These are phyloP conservation scores for Obba rivulosa DNA, from an alignment of 768 basidiomycete genomes.

Conservation along the genomic window DNA sequence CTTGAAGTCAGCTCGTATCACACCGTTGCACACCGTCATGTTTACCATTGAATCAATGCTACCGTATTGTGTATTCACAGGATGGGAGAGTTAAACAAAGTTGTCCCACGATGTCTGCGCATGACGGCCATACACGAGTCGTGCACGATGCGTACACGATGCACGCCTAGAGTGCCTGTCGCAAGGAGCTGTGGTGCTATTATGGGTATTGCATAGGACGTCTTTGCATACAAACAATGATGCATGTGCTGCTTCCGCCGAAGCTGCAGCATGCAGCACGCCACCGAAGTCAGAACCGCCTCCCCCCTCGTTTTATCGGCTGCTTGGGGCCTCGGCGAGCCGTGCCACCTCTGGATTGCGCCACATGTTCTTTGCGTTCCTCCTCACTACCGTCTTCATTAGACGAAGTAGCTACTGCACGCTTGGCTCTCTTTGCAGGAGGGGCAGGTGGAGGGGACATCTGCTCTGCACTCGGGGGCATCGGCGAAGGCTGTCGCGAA, in stretches of 20 bases:
- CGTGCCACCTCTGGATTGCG: conserved; percentile 31
- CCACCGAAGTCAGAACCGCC: conserved; percentile 49
- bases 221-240: not conserved
- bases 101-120: no score
- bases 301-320: conserved; percentile 72
- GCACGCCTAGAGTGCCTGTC: not conserved
- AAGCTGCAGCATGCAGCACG: not conserved
- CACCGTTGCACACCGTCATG: no score
- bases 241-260: not conserved
- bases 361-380: conserved; percentile 38
- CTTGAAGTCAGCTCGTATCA: no score
- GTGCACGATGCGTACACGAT: not conserved
- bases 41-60: no score
- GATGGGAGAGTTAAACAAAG: no score
- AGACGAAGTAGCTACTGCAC: conserved; percentile 23
- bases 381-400: conserved; percentile 53
- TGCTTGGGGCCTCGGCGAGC: conserved; percentile 53
- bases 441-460: conserved; percentile 37
- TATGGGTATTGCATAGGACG: not conserved
- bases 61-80: no score
- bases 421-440: conserved; percentile 41
- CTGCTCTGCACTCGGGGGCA: conserved; percentile 33
- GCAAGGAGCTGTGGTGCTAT: not conserved
- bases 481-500: conserved; percentile 1
- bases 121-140: conserved; percentile 4